Conservation (phyloP, 2,329 filamentous ascomycete species). For the Sordariomycetes sp. region DNA sequence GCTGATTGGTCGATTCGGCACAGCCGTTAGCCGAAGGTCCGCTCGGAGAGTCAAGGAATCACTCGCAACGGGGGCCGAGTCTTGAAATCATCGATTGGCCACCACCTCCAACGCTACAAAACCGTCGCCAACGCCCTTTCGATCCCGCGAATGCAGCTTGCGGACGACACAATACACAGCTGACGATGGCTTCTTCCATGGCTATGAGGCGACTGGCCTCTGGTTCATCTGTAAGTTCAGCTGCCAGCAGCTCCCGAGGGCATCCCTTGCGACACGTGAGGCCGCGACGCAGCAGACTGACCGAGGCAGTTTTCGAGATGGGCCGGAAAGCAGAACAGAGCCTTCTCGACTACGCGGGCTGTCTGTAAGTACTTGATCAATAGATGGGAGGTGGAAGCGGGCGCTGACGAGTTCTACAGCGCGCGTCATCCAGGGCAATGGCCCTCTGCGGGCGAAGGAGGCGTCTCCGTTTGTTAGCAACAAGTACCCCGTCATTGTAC, state of each 20-base stretch:
- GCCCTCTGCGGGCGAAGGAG: conserved; percentile 85
- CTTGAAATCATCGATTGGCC: conserved; percentile 4
- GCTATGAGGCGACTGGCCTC: conserved; percentile 52
- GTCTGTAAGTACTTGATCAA: conserved; percentile 47
- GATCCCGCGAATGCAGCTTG: conserved; percentile 20
- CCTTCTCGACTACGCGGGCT: conserved; percentile 81
- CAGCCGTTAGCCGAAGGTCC: too few species aligned
- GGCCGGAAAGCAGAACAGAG: conserved; percentile 57
- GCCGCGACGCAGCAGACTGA: too few species aligned
- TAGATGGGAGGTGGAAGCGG: neutral
- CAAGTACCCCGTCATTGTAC: conserved; percentile 90
- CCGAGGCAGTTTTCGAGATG: conserved; percentile 50
- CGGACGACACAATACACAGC: conserved; percentile 15
- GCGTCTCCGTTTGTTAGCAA: conserved; percentile 76
- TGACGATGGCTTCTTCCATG: conserved; percentile 53
- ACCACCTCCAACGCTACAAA: neutral
- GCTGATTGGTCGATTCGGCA: too few species aligned
- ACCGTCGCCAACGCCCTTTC: conserved; percentile 8
- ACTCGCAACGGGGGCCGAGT: conserved; percentile 4
- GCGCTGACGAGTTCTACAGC: conserved; percentile 35
- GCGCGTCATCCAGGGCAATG: conserved; percentile 77
- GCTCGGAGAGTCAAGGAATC: conserved; percentile 1
- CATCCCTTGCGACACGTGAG: too few species aligned
- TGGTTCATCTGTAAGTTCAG: conserved; percentile 43
- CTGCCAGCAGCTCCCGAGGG: conserved; percentile 5